Evolutionary conservation across 257 asterid genomes (phyloP).

Genomic region (Solanum rostratum): DNA sequence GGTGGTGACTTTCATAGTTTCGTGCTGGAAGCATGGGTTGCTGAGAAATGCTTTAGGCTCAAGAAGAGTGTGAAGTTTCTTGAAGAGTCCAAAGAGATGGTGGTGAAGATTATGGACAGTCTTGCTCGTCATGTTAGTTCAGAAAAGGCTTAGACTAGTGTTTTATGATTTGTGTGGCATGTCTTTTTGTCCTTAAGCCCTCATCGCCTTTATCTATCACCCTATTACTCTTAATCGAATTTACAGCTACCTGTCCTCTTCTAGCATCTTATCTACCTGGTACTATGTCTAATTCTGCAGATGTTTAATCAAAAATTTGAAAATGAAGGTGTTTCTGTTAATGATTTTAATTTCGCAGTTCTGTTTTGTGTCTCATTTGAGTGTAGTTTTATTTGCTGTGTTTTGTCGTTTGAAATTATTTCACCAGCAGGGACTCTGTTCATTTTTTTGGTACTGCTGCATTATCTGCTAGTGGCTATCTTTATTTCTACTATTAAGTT

Average conservation of each 20-base stretch:
- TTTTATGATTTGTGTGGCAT: not conserved
- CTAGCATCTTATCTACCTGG: not conserved
- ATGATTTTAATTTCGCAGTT: not conserved
- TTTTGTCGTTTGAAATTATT: not conserved
- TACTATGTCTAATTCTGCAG: not conserved
- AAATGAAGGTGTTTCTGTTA: not conserved
- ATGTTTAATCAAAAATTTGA: not conserved
- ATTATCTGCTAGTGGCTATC: too few relatives aligned
- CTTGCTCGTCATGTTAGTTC: not conserved
- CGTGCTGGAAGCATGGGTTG: conserved; percentile 5
- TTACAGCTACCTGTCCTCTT: not conserved
- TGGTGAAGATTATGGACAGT: not conserved
- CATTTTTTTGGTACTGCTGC: not conserved
- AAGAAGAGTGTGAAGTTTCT: conserved; percentile 5
- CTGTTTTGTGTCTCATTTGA: not conserved
- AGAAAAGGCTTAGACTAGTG: not conserved
- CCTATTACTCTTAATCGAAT: not conserved
- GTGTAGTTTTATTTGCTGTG: not conserved
- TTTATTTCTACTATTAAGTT: not conserved
- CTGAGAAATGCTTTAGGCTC: not conserved
- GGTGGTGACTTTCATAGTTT: not conserved
- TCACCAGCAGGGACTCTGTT: not conserved
- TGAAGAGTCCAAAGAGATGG: conserved; percentile 6
- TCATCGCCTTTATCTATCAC: not conserved
- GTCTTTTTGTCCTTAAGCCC: not conserved